A percentile compares a stretch with the other conserved stretches of the same genome.
These are phyloP conservation scores for Cyclotella choctawhatcheeana DNA, from an alignment of 108 stramenopile species.

Conservation along the genomic window DNA sequence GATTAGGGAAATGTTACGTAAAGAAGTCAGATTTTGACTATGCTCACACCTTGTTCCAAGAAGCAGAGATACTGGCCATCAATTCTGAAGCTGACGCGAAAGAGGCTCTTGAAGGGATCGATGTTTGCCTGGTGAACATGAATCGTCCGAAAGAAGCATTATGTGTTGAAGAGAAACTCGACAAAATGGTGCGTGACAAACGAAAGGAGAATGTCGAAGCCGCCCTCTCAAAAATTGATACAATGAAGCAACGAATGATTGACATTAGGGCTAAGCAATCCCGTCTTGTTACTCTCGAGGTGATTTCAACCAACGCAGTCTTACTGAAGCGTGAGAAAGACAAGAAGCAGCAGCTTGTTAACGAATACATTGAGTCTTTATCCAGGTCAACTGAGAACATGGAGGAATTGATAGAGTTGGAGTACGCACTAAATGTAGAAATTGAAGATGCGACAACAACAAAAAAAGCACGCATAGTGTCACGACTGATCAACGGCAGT, in stretches of 20 bases:
- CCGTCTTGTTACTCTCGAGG: constrained; percentile 20
- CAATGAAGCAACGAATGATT: constrained; percentile 32
- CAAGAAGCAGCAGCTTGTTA: constrained; percentile 15
- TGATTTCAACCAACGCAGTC: constrained; percentile 13
- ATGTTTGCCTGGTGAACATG: constrained; percentile 33
- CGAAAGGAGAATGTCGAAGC: constrained; percentile 18
- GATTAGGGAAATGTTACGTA: constrained; percentile 39
- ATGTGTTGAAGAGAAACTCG: constrained; percentile 16
- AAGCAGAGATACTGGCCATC: constrained; percentile 21
- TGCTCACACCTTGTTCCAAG: constrained; percentile 27
- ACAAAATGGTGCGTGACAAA: constrained; percentile 16
- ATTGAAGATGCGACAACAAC: constrained; percentile 46
- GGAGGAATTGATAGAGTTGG: constrained; percentile 24
- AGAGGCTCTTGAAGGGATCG: constrained; percentile 26
- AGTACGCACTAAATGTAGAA: constrained; percentile 44
- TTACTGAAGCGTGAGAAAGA: constrained; percentile 6
- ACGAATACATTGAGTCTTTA: constrained; percentile 10
- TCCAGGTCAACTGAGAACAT: neutral
- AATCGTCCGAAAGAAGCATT: constrained; percentile 29
- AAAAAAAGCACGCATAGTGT: constrained; percentile 58
- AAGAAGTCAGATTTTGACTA: constrained; percentile 43
- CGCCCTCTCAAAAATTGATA: constrained; percentile 21
- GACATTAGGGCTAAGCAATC: constrained; percentile 35
- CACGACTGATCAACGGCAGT: constrained; percentile 57
- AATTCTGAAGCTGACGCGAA: constrained; percentile 21